phyloP scores from a whole-genome alignment of 495 filamentous ascomycete species.

The Daldinia grandis region DNA sequence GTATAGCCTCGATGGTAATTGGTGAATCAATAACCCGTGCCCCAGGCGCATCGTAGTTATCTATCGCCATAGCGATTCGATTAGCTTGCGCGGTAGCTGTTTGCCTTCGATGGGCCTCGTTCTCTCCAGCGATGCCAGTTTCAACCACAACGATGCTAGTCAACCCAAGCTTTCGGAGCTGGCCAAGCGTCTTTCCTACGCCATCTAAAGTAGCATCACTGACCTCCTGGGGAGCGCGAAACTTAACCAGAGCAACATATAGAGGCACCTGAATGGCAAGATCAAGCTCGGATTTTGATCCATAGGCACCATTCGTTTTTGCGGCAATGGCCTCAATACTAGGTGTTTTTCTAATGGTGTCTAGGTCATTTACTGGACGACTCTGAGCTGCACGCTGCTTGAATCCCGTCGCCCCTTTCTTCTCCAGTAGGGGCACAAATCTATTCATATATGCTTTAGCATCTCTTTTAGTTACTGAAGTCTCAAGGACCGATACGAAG shows the following conservation, averaged over 20 bases:
- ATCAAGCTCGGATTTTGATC: conserved; percentile 62
- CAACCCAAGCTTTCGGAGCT: conserved; percentile 82
- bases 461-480: conserved; percentile 88
- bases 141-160: conserved; percentile 84
- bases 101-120: conserved; percentile 37
- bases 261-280: conserved; percentile 58
- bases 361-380: conserved; percentile 10
- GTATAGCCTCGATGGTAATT: conserved; percentile 49
- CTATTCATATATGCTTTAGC: conserved; percentile 86
- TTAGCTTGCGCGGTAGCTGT: conserved; percentile 70
- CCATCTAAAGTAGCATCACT: conserved; percentile 74
- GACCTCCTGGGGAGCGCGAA: conserved; percentile 74
- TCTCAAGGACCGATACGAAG: conserved; percentile 80
- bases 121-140: conserved; percentile 54
- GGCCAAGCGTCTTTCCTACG: conserved; percentile 82
- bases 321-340: conserved; percentile 6
- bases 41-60: conserved; percentile 67
- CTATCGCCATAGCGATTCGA: conserved; percentile 77
- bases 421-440: conserved; percentile 65
- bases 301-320: conserved; percentile 37
- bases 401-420: conserved; percentile 47
- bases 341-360: conserved; percentile 6
- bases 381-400: conserved; percentile 49
- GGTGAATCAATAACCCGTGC: conserved; percentile 75
- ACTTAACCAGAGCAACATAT: conserved; percentile 87